Base-by-base conservation (phyloP, 257 asterid species). In the Ophiorrhiza pumila region DNA sequence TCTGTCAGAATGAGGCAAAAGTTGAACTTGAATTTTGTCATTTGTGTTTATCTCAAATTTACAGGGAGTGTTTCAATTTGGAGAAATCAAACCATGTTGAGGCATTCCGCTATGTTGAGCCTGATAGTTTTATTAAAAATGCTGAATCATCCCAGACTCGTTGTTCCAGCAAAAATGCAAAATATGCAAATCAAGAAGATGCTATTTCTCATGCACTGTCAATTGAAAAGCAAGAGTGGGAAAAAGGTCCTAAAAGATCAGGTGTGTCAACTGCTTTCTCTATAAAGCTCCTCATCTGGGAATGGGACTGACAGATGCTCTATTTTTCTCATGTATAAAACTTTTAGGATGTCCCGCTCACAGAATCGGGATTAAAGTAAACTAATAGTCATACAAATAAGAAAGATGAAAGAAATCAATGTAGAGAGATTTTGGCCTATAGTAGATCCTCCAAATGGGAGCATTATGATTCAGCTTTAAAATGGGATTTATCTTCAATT, bases 1-100 rank as follows among this genome's bases (percentile, higher is more conserved):
- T n/a, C n/a, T n/a, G n/a, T n/a, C n/a, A n/a, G n/a, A n/a, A n/a
- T n/a, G n/a, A n/a, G n/a, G n/a, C n/a, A n/a, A n/a, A n/a, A n/a
- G n/a, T n/a, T n/a, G n/a, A n/a, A n/a, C n/a, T n/a, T n/a, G n/a
- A n/a, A n/a, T n/a, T n/a, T n/a, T n/a, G n/a, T 46, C 49, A 18
- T 59, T 4, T 34, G 27, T 77, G 41, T 11, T 14, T 23, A 39
- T 71, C 57, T 60, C 43, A 15, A 50, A 45, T n/a, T 80, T 37
- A 29, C 86, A 87, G 95, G 83, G 84, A 37, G 42, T 71, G 83
- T 84, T 79, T 77, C 72, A 73, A 77, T 35, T 66, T 78, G 80
- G 78, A 83, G 78, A 79, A 73, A 55, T 64, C 82, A 17, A 77
- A 65, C 32, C 80, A 77, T 22, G 43, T 80, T 59, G 81, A 80